Percentiles rank a stretch among this genome's conserved stretches.
Conservation (phyloP, 192 early-diverging fungal genomes). For the Podila minutissima region DNA sequence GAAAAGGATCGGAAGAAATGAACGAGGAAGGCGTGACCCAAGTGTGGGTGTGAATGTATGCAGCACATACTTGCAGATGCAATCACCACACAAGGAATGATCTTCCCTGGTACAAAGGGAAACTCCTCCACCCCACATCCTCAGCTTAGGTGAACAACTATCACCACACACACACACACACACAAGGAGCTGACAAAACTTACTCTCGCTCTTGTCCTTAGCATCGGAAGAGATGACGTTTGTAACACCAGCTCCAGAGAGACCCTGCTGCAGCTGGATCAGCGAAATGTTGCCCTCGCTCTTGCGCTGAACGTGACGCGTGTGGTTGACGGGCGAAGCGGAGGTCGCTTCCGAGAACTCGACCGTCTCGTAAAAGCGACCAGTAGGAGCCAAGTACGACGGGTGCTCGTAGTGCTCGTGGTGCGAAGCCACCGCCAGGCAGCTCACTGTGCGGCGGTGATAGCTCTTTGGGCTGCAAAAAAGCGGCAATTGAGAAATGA, state of each 20-base stretch:
- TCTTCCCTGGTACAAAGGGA: no score
- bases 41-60: no score
- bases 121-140: no score
- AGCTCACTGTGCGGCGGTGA: conserved; percentile 48
- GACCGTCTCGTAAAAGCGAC: conserved; percentile 32
- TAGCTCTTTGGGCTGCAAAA: conserved; percentile 21
- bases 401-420: conserved; percentile 44
- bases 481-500: not conserved
- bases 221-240: conserved; percentile 3
- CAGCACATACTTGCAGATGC: no score
- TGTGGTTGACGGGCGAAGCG: conserved; percentile 38
- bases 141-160: no score
- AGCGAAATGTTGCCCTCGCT: conserved; percentile 43
- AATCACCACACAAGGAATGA: no score
- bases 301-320: conserved; percentile 40
- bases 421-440: conserved; percentile 40
- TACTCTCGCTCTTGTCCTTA: conserved; percentile 14
- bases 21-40: no score
- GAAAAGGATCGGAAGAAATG: no score
- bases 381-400: conserved; percentile 20
- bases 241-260: conserved; percentile 19
- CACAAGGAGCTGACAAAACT: no score
- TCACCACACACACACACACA: no score
- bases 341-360: conserved; percentile 29
- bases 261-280: conserved; percentile 32